A percentile compares a stretch with the other conserved stretches of the same genome.
Conservation (phyloP, 352 stramenopile genomes). For the Pilasporangium apinafurcum region DNA sequence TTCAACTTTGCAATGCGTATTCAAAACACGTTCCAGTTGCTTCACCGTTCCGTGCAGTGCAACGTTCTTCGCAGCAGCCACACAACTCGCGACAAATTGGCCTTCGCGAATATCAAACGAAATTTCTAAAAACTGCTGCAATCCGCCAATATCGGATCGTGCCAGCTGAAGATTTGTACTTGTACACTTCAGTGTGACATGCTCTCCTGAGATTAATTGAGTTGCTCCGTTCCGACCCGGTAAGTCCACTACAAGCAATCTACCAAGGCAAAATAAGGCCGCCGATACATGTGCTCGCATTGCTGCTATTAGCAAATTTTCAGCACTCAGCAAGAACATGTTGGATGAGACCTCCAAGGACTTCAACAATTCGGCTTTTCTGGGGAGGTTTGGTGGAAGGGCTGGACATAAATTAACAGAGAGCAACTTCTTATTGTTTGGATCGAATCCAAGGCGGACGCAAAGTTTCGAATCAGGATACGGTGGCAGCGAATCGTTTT, state of each 20-base stretch:
- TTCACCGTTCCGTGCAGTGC: conserved; percentile 42
- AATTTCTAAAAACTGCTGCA: conserved; percentile 74
- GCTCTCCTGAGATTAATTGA: conserved; percentile 68
- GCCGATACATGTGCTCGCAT: conserved; percentile 74
- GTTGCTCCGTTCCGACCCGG: conserved; percentile 40
- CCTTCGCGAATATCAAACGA: conserved; percentile 78
- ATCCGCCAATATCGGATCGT: conserved; percentile 64
- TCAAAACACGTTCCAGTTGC: conserved; percentile 65
- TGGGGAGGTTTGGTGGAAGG: conserved; percentile 56
- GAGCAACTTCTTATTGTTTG: conserved; percentile 52
- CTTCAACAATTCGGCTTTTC: conserved; percentile 41
- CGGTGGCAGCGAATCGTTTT: conserved; percentile 17
- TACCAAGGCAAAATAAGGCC: conserved; percentile 64
- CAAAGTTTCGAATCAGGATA: conserved; percentile 69
- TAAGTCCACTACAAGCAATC: conserved; percentile 63
- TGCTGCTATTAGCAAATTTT: conserved; percentile 66
- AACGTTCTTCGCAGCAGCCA: conserved; percentile 54
- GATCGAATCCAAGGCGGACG: conserved; percentile 56
- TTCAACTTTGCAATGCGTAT: conserved; percentile 78
- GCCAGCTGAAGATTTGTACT: conserved; percentile 56
- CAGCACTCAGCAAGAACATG: conserved; percentile 67
- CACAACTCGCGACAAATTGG: conserved; percentile 59
- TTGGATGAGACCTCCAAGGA: conserved; percentile 67
- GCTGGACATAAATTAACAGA: conserved; percentile 56
- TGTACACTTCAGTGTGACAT: conserved; percentile 54